Percentiles rank a stretch among this genome's conserved stretches.
These are phyloP conservation scores for Penicillium palitans DNA, from an alignment of 2,329 filamentous ascomycete genomes.

Conservation along the genomic window DNA sequence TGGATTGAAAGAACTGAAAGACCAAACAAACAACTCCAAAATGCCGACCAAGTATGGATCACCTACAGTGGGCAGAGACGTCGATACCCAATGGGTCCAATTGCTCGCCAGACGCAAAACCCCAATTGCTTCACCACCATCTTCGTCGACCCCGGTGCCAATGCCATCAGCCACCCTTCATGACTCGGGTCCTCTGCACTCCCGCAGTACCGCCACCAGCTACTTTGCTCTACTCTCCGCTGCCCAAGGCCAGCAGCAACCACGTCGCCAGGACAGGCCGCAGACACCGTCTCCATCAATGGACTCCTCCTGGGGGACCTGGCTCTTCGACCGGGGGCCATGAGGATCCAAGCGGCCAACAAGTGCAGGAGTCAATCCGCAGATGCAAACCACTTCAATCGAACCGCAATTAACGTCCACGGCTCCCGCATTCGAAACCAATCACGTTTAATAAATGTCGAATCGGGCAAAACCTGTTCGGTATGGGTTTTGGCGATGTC, in stretches of 20 bases:
- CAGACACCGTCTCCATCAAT: background rate
- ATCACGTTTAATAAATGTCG: too few relatives aligned
- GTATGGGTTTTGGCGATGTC: too few relatives aligned
- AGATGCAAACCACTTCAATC: background rate
- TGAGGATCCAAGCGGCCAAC: background rate
- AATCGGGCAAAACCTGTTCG: too few relatives aligned
- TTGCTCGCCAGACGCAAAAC: background rate
- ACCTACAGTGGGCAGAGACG: background rate
- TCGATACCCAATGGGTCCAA: background rate
- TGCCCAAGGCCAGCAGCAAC: background rate
- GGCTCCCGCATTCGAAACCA: too few relatives aligned
- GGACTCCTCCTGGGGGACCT: background rate
- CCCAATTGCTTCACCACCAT: background rate
- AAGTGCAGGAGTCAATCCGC: background rate
- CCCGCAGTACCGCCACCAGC: background rate
- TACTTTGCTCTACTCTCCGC: background rate
- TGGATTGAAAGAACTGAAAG: background rate
- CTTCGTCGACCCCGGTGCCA: background rate
- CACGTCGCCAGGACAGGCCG: background rate
- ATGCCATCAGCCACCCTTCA: background rate
- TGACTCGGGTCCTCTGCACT: background rate
- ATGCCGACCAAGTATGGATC: background rate
- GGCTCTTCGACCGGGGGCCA: background rate
- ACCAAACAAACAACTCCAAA: background rate
- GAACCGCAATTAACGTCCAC: background rate